phyloP scores from a whole-genome alignment of 257 asterid species.

The Nicotiana tomentosiformis region DNA sequence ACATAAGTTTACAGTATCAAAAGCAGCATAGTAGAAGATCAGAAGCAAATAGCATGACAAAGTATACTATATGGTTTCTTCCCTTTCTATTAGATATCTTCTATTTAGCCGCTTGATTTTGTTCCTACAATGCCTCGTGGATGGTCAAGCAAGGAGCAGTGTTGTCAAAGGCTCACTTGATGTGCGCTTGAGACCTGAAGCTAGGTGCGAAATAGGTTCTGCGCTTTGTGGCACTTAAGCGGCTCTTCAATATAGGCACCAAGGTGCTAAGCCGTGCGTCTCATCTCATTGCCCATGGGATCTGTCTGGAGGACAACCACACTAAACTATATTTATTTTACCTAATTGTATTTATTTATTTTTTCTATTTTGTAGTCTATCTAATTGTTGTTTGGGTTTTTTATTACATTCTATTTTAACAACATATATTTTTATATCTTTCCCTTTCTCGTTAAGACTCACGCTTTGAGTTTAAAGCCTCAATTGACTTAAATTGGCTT shows the following conservation, averaged over 20 bases:
- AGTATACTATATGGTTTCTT: neutral
- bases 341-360: neutral
- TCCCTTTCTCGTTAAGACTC: neutral
- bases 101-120: neutral
- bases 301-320: neutral
- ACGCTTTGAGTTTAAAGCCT: neutral
- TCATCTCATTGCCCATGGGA: neutral
- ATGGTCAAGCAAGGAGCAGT: neutral
- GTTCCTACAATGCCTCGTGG: neutral
- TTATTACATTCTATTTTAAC: neutral
- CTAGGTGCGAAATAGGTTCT: neutral
- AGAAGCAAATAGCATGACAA: neutral
- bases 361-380: neutral
- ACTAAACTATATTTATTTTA: neutral
- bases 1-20: neutral
- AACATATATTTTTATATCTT: neutral
- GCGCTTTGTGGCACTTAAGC: neutral
- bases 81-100: neutral
- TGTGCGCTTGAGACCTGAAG: neutral
- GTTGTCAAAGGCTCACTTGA: neutral
- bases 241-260: neutral
- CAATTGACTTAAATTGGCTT: neutral
- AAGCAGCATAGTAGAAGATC: neutral
- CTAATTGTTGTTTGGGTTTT: neutral
- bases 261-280: neutral